Conservation (phyloP, 257 asterid species). For the Penstemon eatonii region DNA sequence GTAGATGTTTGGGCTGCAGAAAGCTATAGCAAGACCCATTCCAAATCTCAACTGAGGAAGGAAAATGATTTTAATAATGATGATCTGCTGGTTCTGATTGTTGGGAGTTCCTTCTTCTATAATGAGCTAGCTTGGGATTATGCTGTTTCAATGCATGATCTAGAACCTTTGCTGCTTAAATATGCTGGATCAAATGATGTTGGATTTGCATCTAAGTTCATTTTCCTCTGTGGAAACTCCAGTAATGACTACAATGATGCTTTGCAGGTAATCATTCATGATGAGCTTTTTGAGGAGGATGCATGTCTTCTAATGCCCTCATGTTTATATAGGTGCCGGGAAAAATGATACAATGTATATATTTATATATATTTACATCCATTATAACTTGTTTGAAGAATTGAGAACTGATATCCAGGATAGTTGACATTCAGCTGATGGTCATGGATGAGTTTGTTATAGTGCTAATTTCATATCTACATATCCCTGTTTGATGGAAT, state of each 20-base stretch:
- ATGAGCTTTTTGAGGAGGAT: conserved; percentile 5
- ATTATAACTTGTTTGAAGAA: conserved; percentile 14
- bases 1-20: conserved; percentile 94
- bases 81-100: conserved; percentile 74
- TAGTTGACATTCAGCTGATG: conserved; percentile 6
- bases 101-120: conserved; percentile 88
- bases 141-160: conserved; percentile 68
- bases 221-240: conserved; percentile 84
- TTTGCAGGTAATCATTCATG: conserved; percentile 57
- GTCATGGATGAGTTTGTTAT: conserved; percentile 22
- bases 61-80: conserved; percentile 68
- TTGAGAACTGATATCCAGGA: conserved; percentile 16
- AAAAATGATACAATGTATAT: not conserved
- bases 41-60: conserved; percentile 69
- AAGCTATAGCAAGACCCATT: conserved; percentile 72
- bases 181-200: conserved; percentile 61
- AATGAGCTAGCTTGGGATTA: conserved; percentile 80
- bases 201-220: conserved; percentile 58
- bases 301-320: conserved; percentile 15
- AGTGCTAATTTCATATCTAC: not conserved
- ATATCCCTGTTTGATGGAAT: conserved; percentile 9
- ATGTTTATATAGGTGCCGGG: not conserved
- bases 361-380: not conserved
- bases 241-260: conserved; percentile 69
- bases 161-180: conserved; percentile 73